Evolutionary conservation across 257 asterid genomes (phyloP).

Genomic region (Cordia subcordata): DNA sequence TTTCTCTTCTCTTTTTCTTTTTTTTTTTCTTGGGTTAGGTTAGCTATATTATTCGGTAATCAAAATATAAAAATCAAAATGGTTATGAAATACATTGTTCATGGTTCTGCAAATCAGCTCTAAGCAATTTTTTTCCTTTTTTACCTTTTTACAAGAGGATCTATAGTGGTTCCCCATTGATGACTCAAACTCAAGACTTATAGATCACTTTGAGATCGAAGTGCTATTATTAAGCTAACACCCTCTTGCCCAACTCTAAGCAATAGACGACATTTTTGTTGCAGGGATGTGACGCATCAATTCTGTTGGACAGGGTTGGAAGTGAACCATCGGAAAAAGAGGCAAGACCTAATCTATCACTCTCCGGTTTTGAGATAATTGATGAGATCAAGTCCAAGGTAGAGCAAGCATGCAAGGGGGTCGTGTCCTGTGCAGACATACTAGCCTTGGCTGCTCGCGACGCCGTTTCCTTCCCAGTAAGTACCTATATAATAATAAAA

Average conservation of each 20-base stretch:
- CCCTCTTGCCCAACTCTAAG: too few relatives aligned
- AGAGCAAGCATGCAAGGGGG: conserved; percentile 30
- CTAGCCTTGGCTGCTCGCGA: conserved; percentile 45
- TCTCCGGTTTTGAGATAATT: conserved; percentile 39
- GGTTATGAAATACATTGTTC: too few relatives aligned
- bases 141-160: too few relatives aligned
- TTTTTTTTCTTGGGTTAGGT: too few relatives aligned
- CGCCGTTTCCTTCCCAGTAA: conserved; percentile 34
- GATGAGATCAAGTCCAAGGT: conserved; percentile 35
- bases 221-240: not conserved
- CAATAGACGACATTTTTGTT: not conserved
- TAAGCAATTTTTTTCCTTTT: not conserved
- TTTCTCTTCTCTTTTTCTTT: too few relatives aligned
- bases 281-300: conserved; percentile 53
- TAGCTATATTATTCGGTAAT: too few relatives aligned
- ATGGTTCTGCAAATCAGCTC: too few relatives aligned
- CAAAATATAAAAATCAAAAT: too few relatives aligned
- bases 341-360: conserved; percentile 32
- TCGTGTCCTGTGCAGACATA: conserved; percentile 55
- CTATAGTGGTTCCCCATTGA: too few relatives aligned
- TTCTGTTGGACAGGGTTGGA: conserved; percentile 25
- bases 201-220: too few relatives aligned
- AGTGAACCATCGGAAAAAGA: conserved; percentile 39
- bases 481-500: not conserved
- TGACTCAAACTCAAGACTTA: too few relatives aligned